Evolutionary conservation across 1,284 basidiomycete species (phyloP).

Genomic region (Amylostereum areolatum): DNA sequence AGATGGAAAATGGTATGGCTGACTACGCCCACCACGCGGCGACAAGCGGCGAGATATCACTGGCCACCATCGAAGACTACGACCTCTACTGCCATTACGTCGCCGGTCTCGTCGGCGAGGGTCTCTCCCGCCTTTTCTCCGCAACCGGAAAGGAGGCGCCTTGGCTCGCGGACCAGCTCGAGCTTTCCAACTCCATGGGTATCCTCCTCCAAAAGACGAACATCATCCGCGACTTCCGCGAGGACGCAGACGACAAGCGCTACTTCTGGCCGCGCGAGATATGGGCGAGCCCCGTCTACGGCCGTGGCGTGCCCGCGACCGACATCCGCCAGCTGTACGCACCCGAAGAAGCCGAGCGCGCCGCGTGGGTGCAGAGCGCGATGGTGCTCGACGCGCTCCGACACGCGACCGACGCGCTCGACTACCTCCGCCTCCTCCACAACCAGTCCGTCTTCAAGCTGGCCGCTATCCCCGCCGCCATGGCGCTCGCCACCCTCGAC

Average conservation of each 20-base stretch:
- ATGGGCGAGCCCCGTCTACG: constrained; percentile 64
- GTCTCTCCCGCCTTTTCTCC: constrained; percentile 86
- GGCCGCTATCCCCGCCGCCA: constrained; percentile 90
- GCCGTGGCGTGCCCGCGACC: constrained; percentile 27
- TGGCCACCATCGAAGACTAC: constrained; percentile 79
- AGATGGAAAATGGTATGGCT: constrained; percentile 96
- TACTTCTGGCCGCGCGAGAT: constrained; percentile 97
- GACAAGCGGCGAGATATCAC: constrained; percentile 60
- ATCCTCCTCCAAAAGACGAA: constrained; percentile 97
- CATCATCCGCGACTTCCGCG: constrained; percentile 93
- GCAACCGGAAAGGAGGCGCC: constrained; percentile 82
- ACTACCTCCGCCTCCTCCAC: constrained; percentile 84
- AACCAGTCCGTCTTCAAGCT: constrained; percentile 97
- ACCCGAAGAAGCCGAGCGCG: constrained; percentile 51
- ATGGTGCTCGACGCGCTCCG: constrained; percentile 90
- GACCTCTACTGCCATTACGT: constrained; percentile 99
- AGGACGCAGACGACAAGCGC: constrained; percentile 83
- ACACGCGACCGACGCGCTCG: constrained; percentile 82
- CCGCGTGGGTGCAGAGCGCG: constrained; percentile 76
- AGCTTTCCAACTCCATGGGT: constrained; percentile 95
- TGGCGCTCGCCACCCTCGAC: constrained; percentile 94
- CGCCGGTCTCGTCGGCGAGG: constrained; percentile 96
- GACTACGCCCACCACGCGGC: constrained; percentile 86
- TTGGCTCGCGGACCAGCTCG: constrained; percentile 78
- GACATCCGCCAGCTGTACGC: constrained; percentile 61